Evolutionary conservation across 1,284 basidiomycete genomes (phyloP).

Genomic region (Ustilago shanxiensis): DNA sequence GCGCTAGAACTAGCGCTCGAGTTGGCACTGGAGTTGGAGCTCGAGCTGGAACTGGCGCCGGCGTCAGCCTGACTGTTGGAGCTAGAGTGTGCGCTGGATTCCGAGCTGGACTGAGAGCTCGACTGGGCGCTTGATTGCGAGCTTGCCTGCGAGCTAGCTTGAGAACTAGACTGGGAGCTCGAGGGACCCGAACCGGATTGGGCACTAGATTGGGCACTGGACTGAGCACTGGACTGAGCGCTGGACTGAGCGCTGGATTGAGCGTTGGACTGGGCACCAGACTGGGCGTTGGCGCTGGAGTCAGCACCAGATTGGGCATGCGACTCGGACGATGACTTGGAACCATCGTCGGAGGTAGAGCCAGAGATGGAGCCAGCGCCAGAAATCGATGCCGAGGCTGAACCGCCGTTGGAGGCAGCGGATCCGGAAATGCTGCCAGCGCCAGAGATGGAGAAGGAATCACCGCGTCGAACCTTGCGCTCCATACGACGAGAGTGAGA

Average conservation of each 20-base stretch:
- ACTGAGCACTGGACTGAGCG: neutral
- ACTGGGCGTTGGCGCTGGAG: constrained; percentile 17
- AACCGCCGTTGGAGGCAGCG: constrained; percentile 8
- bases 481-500: constrained; percentile 53
- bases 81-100: neutral
- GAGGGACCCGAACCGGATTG: constrained; percentile 1
- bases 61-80: neutral
- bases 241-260: constrained; percentile 3
- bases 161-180: constrained; percentile 9
- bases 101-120: neutral
- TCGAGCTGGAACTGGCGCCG: neutral
- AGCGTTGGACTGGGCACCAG: constrained; percentile 13
- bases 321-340: constrained; percentile 9
- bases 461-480: constrained; percentile 50
- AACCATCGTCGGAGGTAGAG: constrained; percentile 30
- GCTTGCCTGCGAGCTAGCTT: constrained; percentile 4
- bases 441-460: constrained; percentile 32
- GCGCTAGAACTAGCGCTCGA: neutral
- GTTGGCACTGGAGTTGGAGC: neutral
- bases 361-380: constrained; percentile 32
- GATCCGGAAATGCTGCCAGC: constrained; percentile 23
- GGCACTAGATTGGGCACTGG: no score
- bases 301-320: constrained; percentile 13
- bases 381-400: constrained; percentile 25
- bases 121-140: constrained; percentile 10